Percentiles rank a stretch among this genome's conserved stretches.
Conservation (phyloP, 2,329 filamentous ascomycete species). For the Fusarium sublunatum region DNA sequence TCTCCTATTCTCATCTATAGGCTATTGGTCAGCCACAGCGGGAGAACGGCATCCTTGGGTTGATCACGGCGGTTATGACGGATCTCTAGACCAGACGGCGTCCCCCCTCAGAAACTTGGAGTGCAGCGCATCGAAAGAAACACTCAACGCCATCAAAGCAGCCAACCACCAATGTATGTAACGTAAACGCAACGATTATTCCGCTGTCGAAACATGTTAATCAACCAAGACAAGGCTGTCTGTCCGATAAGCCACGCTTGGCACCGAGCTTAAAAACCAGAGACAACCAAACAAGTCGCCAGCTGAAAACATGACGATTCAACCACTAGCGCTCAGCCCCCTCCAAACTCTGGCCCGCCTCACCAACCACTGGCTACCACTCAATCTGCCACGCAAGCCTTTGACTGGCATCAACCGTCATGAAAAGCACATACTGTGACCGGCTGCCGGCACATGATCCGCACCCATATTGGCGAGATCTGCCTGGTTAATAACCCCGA, state of each 20-base stretch:
- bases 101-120: conserved; percentile 1
- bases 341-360: not conserved
- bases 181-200: not conserved
- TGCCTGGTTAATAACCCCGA: too few relatives aligned
- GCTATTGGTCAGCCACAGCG: not conserved
- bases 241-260: too few relatives aligned
- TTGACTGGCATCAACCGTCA: too few relatives aligned
- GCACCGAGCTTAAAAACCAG: conserved; percentile 7
- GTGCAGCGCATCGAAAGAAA: too few relatives aligned
- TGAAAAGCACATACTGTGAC: too few relatives aligned
- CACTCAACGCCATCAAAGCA: not conserved
- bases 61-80: conserved; percentile 3
- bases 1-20: not conserved
- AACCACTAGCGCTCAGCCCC: too few relatives aligned
- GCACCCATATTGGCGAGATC: too few relatives aligned
- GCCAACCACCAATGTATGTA: conserved; percentile 5
- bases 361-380: not conserved
- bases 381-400: not conserved
- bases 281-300: not conserved
- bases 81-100: not conserved
- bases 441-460: too few relatives aligned
- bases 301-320: not conserved
- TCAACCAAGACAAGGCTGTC: not conserved
- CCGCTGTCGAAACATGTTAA: not conserved
- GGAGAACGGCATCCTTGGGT: conserved; percentile 8